These are phyloP conservation scores for Aspergillus biplanus DNA, from an alignment of 495 filamentous ascomycete genomes.

Conservation along the genomic window DNA sequence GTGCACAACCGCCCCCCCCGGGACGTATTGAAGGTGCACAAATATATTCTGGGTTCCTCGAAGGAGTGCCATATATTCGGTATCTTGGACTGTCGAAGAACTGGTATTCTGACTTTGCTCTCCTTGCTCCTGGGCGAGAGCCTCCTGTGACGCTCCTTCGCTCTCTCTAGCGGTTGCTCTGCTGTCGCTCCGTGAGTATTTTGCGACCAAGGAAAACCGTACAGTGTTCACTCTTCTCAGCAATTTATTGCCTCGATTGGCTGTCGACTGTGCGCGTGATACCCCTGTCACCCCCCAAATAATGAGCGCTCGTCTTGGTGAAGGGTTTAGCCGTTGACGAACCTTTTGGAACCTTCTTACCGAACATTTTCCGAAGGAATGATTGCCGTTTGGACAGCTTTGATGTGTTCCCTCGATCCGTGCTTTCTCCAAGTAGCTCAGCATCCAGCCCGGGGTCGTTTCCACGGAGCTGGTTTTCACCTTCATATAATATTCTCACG, in stretches of 20 bases:
- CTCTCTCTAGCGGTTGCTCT: conserved; percentile 23
- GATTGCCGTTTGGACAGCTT: conserved; percentile 23
- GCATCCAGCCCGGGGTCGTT: conserved; percentile 17
- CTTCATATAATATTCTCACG: conserved; percentile 22
- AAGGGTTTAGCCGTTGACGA: neutral
- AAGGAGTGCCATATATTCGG: conserved; percentile 27
- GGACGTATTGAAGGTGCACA: conserved; percentile 32
- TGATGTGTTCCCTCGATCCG: neutral
- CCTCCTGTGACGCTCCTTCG: conserved; percentile 16
- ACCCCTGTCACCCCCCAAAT: conserved; percentile 20
- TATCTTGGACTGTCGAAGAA: conserved; percentile 21
- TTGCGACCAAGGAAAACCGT: conserved; percentile 35
- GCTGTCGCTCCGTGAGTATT: conserved; percentile 25
- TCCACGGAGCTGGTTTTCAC: conserved; percentile 17
- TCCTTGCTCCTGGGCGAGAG: neutral
- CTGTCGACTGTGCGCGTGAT: conserved; percentile 28
- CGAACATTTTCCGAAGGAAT: conserved; percentile 31
- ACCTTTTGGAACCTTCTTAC: conserved; percentile 31
- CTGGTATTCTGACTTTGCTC: conserved; percentile 16
- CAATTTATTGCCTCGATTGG: conserved; percentile 29
- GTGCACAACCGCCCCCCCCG: conserved; percentile 33
- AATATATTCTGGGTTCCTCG: conserved; percentile 28
- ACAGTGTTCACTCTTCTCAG: conserved; percentile 35
- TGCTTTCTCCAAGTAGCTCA: conserved; percentile 15
- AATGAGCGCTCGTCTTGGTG: neutral